A percentile compares a stretch with the other conserved stretches of the same genome.
These are phyloP conservation scores for Neophaeococcomyces aloes DNA, from an alignment of 2,329 filamentous ascomycete species.

Conservation along the genomic window DNA sequence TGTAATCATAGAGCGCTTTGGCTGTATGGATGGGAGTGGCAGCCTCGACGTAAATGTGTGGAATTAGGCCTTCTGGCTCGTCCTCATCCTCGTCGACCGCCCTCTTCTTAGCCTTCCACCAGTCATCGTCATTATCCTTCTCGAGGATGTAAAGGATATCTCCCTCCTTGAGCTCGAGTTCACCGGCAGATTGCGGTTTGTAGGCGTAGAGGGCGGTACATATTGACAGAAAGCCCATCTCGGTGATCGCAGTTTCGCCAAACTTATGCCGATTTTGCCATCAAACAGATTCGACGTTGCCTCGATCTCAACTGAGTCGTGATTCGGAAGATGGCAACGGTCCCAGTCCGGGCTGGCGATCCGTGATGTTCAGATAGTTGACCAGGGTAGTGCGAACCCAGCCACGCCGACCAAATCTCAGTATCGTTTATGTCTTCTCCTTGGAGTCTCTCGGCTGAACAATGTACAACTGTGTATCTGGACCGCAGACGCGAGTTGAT, in stretches of 20 bases:
- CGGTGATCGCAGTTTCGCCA: conserved; percentile 11
- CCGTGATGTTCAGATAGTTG: too few relatives aligned
- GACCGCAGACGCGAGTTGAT: too few relatives aligned
- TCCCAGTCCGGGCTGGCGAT: too few relatives aligned
- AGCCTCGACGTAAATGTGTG: conserved; percentile 90
- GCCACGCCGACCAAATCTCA: too few relatives aligned
- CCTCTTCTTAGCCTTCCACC: conserved; percentile 96
- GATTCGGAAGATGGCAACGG: too few relatives aligned
- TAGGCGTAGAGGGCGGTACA: conserved; percentile 92
- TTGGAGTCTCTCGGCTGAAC: too few relatives aligned
- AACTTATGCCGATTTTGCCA: too few relatives aligned
- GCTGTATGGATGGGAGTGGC: conserved; percentile 58
- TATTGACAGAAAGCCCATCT: conserved; percentile 85
- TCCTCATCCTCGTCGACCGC: conserved; percentile 75
- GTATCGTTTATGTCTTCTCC: too few relatives aligned
- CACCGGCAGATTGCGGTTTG: conserved; percentile 70
- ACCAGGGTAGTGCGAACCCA: too few relatives aligned
- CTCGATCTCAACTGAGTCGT: too few relatives aligned
- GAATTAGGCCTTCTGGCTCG: conserved; percentile 79
- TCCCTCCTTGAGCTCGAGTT: conserved; percentile 74
- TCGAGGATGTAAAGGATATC: conserved; percentile 83
- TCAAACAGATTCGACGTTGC: too few relatives aligned
- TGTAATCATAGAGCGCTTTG: conserved; percentile 95
- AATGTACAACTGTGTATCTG: too few relatives aligned
- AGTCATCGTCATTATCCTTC: conserved; percentile 67